Base-by-base conservation (phyloP, 1,284 basidiomycete genomes). In the Cutaneotrichosporon sp. region DNA sequence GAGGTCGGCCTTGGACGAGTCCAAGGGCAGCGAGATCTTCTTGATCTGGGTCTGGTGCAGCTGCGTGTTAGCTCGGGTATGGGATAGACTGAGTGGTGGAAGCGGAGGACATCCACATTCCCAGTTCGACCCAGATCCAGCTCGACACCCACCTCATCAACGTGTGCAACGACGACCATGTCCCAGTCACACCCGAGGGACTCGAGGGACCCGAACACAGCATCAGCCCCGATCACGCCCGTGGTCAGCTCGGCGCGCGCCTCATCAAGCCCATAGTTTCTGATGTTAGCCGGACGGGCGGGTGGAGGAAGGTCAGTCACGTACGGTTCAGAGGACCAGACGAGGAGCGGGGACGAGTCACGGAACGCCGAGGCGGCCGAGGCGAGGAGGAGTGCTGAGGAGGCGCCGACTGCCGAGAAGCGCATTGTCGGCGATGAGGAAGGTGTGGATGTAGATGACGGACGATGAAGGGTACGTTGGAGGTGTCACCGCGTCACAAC, bases 151-250 rank as follows among this genome's bases (percentile, higher is more conserved):
- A 89, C 72, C 87, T 97, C 56, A 95, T 99, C 72, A 97, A 98
- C 80, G 85, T 89, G 72, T 93, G 98, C 77, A 94, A 99, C 75
- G 92, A 95, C 5, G 87, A 95, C 70, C 5, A 65, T 65, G 45
- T 74, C 68, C 75, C 75, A 79, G 43, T 73, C 72, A 58, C 77
- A 79, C 5, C 77, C 77, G n/a, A 79, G 46, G 36, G 50, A 68
- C 25, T 64, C 58, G 46, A 79, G 54, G 22, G 69, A 70, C n/a
- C 61, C 59, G 56, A 75, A 77, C 11, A 77, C 65, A 34, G 70
- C 67, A 20, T 74, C 70, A 16, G 74, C 75, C 24, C 54, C 36
- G 42, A 73, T 67, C 45, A 76, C 68, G 29, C 73, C 73, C 16
- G 69, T 66, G 5, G 65, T 69, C 49, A 73, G 45, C 45, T 64